Percentiles rank a stretch among this genome's conserved stretches.
phyloP scores from a whole-genome alignment of 306 rosid genomes.

The Datisca glomerata region DNA sequence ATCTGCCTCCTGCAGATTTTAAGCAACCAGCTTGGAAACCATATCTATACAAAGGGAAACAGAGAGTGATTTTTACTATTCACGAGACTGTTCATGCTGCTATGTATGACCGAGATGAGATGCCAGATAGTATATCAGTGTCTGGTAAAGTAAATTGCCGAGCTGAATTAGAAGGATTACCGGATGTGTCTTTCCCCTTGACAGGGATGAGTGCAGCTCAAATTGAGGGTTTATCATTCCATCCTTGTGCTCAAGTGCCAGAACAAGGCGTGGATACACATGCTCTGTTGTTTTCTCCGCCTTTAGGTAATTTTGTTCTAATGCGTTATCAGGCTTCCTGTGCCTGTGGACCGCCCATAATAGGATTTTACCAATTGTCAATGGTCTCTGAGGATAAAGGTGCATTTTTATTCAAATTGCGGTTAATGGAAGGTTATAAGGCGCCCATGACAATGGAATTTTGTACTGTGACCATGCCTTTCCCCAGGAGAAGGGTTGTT shows the following conservation, averaged over 20 bases:
- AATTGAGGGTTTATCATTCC: constrained; percentile 67
- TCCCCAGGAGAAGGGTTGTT: constrained; percentile 73
- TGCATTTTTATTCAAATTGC: constrained; percentile 83
- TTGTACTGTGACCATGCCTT: constrained; percentile 82
- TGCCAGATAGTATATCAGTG: constrained; percentile 72
- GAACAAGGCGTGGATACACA: constrained; percentile 80
- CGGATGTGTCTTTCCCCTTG: constrained; percentile 90
- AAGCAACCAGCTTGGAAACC: constrained; percentile 99
- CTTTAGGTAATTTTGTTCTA: constrained; percentile 80
- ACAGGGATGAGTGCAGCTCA: constrained; percentile 38
- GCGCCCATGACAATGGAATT: constrained; percentile 82
- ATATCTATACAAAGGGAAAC: constrained; percentile 80
- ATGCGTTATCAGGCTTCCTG: constrained; percentile 72
- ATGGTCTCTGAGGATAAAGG: constrained; percentile 99
- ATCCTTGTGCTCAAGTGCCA: constrained; percentile 82
- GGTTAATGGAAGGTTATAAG: constrained; percentile 84
- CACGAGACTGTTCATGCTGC: constrained; percentile 83
- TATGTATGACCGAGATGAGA: constrained; percentile 84
- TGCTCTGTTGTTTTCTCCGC: constrained; percentile 86
- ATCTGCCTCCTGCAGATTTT: constrained; percentile 69
- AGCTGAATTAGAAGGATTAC: constrained; percentile 88
- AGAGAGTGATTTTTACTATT: constrained; percentile 59
- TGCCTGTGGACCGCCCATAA: constrained; percentile 71
- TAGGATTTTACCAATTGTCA: constrained; percentile 88
- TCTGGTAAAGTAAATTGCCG: constrained; percentile 91